Evolutionary conservation across 148 eudicot genomes (phyloP).

Genomic region (Linanthus parryae): DNA sequence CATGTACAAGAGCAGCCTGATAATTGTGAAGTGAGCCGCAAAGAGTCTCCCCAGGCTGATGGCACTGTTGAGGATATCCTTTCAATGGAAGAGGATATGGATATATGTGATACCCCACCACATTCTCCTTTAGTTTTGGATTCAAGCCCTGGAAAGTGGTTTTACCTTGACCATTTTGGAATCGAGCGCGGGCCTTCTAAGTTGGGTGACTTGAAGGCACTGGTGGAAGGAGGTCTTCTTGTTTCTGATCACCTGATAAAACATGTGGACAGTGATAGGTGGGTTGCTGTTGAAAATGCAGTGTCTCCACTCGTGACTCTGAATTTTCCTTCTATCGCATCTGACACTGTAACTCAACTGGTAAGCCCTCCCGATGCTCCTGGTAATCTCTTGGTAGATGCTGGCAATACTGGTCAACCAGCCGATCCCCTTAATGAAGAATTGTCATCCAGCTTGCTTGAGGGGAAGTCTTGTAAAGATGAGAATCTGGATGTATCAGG

Average conservation of each 20-base stretch:
- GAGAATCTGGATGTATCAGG: constrained; percentile 18
- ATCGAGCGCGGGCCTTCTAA: constrained; percentile 79
- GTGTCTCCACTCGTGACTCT: constrained; percentile 69
- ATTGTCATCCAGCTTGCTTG: constrained; percentile 14
- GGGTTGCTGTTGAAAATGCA: constrained; percentile 97
- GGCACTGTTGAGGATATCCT: constrained; percentile 50
- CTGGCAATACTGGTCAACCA: constrained; percentile 35
- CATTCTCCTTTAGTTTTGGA: constrained; percentile 50
- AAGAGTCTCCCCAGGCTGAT: constrained; percentile 34
- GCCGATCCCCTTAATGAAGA: constrained; percentile 26
- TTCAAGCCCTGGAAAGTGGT: constrained; percentile 67
- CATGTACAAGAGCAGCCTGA: constrained; percentile 30
- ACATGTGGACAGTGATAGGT: constrained; percentile 80
- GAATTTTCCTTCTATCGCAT: constrained; percentile 51
- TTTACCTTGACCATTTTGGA: constrained; percentile 75
- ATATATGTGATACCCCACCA: constrained; percentile 95
- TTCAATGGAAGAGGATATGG: constrained; percentile 99
- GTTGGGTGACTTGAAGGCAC: constrained; percentile 64
- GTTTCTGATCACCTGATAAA: constrained; percentile 86
- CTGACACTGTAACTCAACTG: constrained; percentile 61
- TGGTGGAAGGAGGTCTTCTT: constrained; percentile 67
- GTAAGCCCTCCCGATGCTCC: constrained; percentile 84
- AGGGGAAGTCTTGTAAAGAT: constrained; percentile 16
- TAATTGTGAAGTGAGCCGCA: constrained; percentile 16
- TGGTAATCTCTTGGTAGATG: constrained; percentile 66